Evolutionary conservation across 768 basidiomycete genomes (phyloP), one percentile per base, ranked within the genome.

Genomic region (Agaricus bisporus): DNA sequence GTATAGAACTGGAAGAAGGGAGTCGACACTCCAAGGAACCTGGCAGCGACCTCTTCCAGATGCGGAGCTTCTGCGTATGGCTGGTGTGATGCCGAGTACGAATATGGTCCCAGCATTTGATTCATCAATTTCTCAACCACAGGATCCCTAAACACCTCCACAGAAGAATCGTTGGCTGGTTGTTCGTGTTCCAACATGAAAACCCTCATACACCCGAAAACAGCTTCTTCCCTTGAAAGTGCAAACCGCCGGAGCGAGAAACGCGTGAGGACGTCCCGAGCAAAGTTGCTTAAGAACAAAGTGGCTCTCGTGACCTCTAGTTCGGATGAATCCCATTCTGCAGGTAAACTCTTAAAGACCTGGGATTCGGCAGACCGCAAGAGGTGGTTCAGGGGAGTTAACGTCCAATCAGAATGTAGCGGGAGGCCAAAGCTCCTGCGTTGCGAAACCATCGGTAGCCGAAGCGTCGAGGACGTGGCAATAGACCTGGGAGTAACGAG

Each of bases 1-100:
- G 87, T 88, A 70, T 93, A 98, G 62, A 88, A 91, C 66, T 95
- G 93, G 73, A 83, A 97, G 74, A 98, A 98, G 0, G 94, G 91
- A 0, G 84, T 83, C 4, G 71, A 68, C 0, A 74, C 57, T 0
- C 86, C 83, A n/a, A 91, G 78, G 65, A 85, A 84, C 22, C 72
- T 70, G 11, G 63, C 55, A 2, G 87, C 76, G 2, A 78, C 81
- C 5, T 68, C 60, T 58, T 90, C 87, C 50, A 91, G 65, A 56
- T 66, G 64, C 29, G 56, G 32, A 35, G 14, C 51, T 43, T 36
- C 49, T 51, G 8, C 11, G 10, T 28, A 17, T 18, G 44, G 17
- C 25, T 41, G 51, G 10, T 47, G 49, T 3, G 54, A 14, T 22
- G 63, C 61, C 2, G 70, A 67, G 10, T 73, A 63, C 4, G 74